Evolutionary conservation across 768 basidiomycete species (phyloP).

Genomic region (Leucosporidium scottii): DNA sequence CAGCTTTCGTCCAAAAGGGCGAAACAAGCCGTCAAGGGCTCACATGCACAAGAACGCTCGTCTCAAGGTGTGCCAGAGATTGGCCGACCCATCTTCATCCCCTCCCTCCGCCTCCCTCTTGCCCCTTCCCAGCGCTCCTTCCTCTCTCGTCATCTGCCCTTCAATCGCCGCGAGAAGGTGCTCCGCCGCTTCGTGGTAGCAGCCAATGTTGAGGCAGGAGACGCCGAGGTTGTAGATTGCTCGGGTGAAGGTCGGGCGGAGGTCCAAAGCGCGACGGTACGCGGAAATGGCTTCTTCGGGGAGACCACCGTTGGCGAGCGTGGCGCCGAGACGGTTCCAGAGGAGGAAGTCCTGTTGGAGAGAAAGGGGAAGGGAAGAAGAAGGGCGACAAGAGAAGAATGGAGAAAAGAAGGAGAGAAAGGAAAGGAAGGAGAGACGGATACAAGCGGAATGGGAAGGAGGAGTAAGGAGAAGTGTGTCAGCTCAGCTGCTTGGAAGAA

Average conservation of each 20-base stretch:
- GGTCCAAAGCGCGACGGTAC: constrained; percentile 73
- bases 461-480: background rate
- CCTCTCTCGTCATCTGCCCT: constrained; percentile 50
- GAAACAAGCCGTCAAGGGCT: constrained; percentile 26
- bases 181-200: constrained; percentile 89
- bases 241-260: constrained; percentile 91
- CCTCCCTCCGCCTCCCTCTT: constrained; percentile 32
- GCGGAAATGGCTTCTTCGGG: constrained; percentile 75
- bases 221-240: constrained; percentile 98
- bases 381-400: background rate
- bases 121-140: constrained; percentile 8
- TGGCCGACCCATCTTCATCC: constrained; percentile 65
- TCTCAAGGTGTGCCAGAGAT: constrained; percentile 83
- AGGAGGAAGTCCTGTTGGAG: constrained; percentile 68
- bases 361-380: no score
- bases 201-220: constrained; percentile 93
- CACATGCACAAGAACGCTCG: constrained; percentile 73
- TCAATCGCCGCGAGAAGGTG: constrained; percentile 81
- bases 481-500: background rate
- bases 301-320: constrained; percentile 84
- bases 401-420: background rate
- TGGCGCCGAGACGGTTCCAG: constrained; percentile 94
- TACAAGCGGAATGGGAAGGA: background rate
- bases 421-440: no score
- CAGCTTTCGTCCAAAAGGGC: background rate